Conservation (phyloP, 306 rosid species). For the Casuarina equisetifolia region DNA sequence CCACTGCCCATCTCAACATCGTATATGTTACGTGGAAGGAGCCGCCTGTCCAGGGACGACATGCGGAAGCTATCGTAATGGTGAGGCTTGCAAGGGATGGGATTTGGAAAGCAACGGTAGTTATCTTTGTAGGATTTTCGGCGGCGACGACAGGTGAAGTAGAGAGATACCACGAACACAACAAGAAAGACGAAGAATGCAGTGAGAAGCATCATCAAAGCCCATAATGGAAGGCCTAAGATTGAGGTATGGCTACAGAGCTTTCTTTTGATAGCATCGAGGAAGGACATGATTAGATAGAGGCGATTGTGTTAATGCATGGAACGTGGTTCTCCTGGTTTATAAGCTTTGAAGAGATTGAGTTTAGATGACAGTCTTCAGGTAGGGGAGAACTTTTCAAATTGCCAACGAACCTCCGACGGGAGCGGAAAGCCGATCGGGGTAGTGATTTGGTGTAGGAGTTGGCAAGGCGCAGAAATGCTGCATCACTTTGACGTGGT, state of each 20-base stretch:
- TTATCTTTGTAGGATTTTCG: conserved; percentile 28
- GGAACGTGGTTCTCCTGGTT: background rate
- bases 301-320: background rate
- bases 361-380: background rate
- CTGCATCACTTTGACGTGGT: too few relatives aligned
- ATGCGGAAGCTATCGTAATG: background rate
- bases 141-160: conserved; percentile 10
- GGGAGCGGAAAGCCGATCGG: conserved; percentile 24
- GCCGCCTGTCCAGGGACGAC: conserved; percentile 42
- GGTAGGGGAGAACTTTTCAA: conserved; percentile 10
- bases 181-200: conserved; percentile 17
- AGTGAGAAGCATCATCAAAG: conserved; percentile 24
- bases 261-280: conserved; percentile 1
- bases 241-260: conserved; percentile 35
- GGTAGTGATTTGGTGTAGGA: background rate
- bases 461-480: too few relatives aligned
- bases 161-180: conserved; percentile 22
- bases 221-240: conserved; percentile 49
- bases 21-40: conserved; percentile 32
- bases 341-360: conserved; percentile 15
- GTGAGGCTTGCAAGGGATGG: conserved; percentile 25
- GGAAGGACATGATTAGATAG: conserved; percentile 15
- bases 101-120: conserved; percentile 20
- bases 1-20: conserved; percentile 30
- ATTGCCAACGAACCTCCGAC: conserved; percentile 32